Percentiles rank a stretch among this genome's conserved stretches.
phyloP scores from a whole-genome alignment of 257 asterid species.

The Scutellaria baicalensis region DNA sequence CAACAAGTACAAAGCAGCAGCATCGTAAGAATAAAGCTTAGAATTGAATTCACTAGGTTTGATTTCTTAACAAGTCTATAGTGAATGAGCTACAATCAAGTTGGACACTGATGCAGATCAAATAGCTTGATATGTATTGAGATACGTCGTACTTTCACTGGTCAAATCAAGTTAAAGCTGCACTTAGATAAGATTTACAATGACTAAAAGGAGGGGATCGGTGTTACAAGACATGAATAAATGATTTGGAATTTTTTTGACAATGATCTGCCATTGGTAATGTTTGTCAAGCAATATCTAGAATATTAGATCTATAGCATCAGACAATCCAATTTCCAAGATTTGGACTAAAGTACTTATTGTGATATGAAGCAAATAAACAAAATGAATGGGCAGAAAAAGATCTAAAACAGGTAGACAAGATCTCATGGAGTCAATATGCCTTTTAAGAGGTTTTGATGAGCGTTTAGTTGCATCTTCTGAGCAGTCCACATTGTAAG shows the following conservation, averaged over 20 bases:
- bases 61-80: slow-evolving; percentile 2
- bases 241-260: neutral
- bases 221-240: neutral
- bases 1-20: neutral
- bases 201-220: neutral
- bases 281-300: slow-evolving; percentile 3
- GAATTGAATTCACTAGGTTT: neutral
- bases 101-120: neutral
- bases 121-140: neutral
- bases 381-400: slow-evolving; percentile 7
- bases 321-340: neutral
- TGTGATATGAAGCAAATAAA: slow-evolving; percentile 3
- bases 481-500: slow-evolving; percentile 30
- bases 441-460: slow-evolving; percentile 45
- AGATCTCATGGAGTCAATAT: neutral
- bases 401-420: slow-evolving; percentile 13
- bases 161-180: slow-evolving; percentile 4
- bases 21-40: neutral
- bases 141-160: neutral
- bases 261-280: slow-evolving; percentile 1
- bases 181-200: neutral
- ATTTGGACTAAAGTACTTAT: neutral
- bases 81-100: neutral
- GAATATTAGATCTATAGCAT: neutral
- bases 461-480: slow-evolving; percentile 30